These are phyloP conservation scores for Solanum rostratum DNA, from an alignment of 257 asterid genomes.

Conservation along the genomic window DNA sequence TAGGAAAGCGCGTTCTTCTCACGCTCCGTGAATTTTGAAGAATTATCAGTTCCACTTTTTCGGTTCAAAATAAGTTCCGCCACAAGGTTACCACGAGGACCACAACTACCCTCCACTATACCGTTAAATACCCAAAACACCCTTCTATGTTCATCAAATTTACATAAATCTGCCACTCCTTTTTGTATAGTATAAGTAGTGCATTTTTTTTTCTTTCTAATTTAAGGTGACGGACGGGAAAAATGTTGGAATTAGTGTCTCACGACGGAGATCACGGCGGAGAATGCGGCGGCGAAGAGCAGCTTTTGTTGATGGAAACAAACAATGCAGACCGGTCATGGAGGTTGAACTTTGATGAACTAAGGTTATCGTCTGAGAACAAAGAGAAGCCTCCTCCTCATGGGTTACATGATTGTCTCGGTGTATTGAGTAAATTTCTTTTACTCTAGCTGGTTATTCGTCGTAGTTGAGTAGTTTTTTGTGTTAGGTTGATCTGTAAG, in stretches of 20 bases:
- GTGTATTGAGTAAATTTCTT: constrained; percentile 22
- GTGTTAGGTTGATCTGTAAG: neutral
- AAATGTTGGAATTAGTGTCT: constrained; percentile 8
- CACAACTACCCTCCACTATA: neutral
- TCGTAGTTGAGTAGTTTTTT: neutral
- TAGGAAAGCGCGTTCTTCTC: neutral
- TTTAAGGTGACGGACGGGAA: neutral
- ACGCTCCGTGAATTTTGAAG: neutral
- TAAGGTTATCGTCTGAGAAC: constrained; percentile 20
- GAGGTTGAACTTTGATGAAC: constrained; percentile 37
- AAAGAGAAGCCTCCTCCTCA: constrained; percentile 34
- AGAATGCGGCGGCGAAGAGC: constrained; percentile 20
- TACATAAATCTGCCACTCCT: neutral
- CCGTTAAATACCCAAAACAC: neutral
- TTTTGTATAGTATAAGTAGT: neutral
- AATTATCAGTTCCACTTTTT: neutral
- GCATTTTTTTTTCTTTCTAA: neutral
- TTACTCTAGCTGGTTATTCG: neutral
- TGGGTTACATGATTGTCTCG: constrained; percentile 32
- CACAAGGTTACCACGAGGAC: neutral
- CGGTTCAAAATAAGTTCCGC: neutral
- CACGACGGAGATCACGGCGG: constrained; percentile 10
- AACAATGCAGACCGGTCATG: constrained; percentile 30
- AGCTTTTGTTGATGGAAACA: constrained; percentile 16
- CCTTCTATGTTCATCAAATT: neutral